Conservation (phyloP, 805 yeast genomes). For the baker's yeast (Saccharomyces cerevisiae) region DNA sequence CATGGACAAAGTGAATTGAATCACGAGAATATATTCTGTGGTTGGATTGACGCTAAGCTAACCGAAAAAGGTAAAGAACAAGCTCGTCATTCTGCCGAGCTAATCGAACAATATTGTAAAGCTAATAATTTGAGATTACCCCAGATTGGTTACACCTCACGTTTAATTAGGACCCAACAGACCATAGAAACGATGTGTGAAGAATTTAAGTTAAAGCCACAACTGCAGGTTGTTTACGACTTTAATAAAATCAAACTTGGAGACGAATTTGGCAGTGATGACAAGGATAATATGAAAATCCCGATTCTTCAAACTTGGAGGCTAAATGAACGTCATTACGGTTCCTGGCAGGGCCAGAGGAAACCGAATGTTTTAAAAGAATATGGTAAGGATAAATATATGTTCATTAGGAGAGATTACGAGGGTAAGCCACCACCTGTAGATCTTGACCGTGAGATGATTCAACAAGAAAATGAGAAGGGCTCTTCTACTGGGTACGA, state of each 20-base stretch:
- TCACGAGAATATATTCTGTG: conserved; percentile 63
- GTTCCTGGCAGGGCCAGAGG: conserved; percentile 64
- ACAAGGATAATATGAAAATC: conserved; percentile 38
- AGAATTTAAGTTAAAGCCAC: conserved; percentile 30
- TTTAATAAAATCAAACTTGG: neutral
- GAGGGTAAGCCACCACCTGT: conserved; percentile 55
- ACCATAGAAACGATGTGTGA: conserved; percentile 58
- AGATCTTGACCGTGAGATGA: conserved; percentile 21
- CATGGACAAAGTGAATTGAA: conserved; percentile 78
- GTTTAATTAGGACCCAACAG: conserved; percentile 60
- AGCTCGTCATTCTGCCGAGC: conserved; percentile 52
- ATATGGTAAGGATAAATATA: conserved; percentile 63
- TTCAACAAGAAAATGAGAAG: conserved; percentile 30
- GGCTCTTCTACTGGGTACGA: conserved; percentile 19
- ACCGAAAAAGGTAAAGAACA: conserved; percentile 57
- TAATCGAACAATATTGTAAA: conserved; percentile 36
- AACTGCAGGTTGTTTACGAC: conserved; percentile 10
- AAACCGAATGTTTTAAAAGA: conserved; percentile 53
- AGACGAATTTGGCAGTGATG: neutral
- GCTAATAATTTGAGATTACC: conserved; percentile 27
- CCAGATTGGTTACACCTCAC: conserved; percentile 57
- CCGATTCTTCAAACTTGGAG: conserved; percentile 60
- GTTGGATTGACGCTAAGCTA: conserved; percentile 69
- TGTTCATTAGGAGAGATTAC: conserved; percentile 67
- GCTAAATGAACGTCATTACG: conserved; percentile 73